These are phyloP conservation scores for Xylariaceae sp. DNA, from an alignment of 2,329 filamentous ascomycete species.

Conservation along the genomic window DNA sequence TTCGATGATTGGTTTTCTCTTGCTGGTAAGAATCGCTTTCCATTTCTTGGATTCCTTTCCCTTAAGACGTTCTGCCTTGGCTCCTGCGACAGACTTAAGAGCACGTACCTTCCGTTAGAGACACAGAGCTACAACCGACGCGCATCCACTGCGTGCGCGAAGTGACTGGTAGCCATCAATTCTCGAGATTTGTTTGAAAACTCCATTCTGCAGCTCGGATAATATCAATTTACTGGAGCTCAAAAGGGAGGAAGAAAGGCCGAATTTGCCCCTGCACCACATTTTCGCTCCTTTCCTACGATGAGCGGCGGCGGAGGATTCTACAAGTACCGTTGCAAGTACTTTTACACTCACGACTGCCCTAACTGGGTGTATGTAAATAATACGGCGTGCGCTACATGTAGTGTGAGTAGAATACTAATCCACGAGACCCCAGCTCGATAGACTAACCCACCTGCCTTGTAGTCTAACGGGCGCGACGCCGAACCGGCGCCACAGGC, in stretches of 20 bases:
- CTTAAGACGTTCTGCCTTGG: too few relatives aligned
- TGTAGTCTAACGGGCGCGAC: conserved; percentile 49
- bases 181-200: too few relatives aligned
- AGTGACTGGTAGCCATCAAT: too few relatives aligned
- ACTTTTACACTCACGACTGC: conserved; percentile 50
- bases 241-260: background rate
- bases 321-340: conserved; percentile 54
- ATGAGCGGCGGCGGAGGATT: conserved; percentile 43
- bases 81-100: too few relatives aligned
- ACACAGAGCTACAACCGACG: too few relatives aligned
- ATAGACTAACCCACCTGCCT: conserved; percentile 10
- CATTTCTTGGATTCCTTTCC: too few relatives aligned
- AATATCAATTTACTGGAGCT: conserved; percentile 1
- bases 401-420: conserved; percentile 39
- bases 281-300: conserved; percentile 1
- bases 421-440: conserved; percentile 3
- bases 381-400: conserved; percentile 45
- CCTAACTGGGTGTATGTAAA: conserved; percentile 53
- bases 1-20: conserved; percentile 16
- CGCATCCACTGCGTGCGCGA: too few relatives aligned
- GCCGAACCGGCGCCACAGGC: conserved; percentile 31
- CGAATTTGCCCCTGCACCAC: too few relatives aligned
- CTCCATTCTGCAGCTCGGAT: too few relatives aligned
- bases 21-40: conserved; percentile 14
- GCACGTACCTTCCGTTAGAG: too few relatives aligned